phyloP scores from a whole-genome alignment of 345 rosid genomes.

The Bruguiera sexangula region DNA sequence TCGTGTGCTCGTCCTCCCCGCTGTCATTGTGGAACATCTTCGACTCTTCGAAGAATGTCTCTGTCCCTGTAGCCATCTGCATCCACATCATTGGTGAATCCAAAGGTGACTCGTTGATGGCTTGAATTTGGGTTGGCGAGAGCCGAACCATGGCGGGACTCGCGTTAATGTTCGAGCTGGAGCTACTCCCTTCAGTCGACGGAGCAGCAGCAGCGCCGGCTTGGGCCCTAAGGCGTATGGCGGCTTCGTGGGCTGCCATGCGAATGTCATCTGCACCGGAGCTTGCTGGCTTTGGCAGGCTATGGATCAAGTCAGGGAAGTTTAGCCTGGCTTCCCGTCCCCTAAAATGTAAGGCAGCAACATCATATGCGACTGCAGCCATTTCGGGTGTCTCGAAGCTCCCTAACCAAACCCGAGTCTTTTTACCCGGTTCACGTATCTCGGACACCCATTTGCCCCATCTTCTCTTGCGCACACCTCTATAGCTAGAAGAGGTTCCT shows the following conservation, averaged over 20 bases:
- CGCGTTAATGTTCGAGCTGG: neutral
- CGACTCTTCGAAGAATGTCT: neutral
- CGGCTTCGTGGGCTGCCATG: slow-evolving; percentile 68
- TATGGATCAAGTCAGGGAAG: slow-evolving; percentile 50
- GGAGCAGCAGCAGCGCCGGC: neutral
- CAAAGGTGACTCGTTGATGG: slow-evolving; percentile 70
- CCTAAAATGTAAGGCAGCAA: slow-evolving; percentile 65
- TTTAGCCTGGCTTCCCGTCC: slow-evolving; percentile 62
- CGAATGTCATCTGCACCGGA: slow-evolving; percentile 58
- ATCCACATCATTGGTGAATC: slow-evolving; percentile 59
- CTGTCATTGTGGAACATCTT: slow-evolving; percentile 4
- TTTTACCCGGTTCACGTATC: slow-evolving; percentile 82
- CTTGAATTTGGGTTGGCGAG: slow-evolving; percentile 72
- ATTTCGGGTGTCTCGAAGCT: slow-evolving; percentile 80
- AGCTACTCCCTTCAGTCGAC: neutral
- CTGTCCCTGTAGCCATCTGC: slow-evolving; percentile 16
- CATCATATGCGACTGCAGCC: slow-evolving; percentile 94
- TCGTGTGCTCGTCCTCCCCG: slow-evolving; percentile 2
- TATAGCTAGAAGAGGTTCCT: slow-evolving; percentile 27
- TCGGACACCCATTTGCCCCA: slow-evolving; percentile 99
- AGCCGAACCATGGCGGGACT: slow-evolving; percentile 54
- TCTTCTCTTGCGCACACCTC: slow-evolving; percentile 79
- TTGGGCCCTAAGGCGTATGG: slow-evolving; percentile 6
- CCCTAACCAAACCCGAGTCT: slow-evolving; percentile 83
- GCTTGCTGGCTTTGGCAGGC: slow-evolving; percentile 53